Base-by-base conservation (phyloP, 371 early-diverging fungal species). In the Chytridiales sp. region DNA sequence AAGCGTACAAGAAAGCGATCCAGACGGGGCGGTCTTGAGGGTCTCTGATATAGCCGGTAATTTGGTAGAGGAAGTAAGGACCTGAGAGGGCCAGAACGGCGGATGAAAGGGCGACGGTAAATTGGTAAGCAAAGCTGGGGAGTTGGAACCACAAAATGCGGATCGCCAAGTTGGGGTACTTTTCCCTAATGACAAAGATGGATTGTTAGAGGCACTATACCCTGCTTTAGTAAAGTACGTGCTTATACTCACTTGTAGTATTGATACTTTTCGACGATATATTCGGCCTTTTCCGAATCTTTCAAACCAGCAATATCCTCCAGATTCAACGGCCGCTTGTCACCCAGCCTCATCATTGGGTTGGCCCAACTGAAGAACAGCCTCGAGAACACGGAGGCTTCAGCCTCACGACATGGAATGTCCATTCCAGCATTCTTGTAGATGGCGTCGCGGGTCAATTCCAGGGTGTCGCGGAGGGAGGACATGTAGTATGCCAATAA, bases 281-380 rank as follows among this genome's bases (percentile, higher is more conserved):
- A 19, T 0, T 51, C 51, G 6, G 67, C 67, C 27, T 52, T 49
- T 19, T 70, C 69, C 15, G 30, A n/a, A 3, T 54, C 40, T 6
- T 17, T 3, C 22, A 73, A 51, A n/a, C 64, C 55, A 1, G 69
- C 67, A 19, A 73, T 61, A 42, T 89, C 86, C 5, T 76, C 82
- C 2, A 79, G 68, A 46, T 74, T 82, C 13, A 90, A 71, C 0
- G 81, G 75, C 3, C 77, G 76, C 47, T 62, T 75, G 64, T 77
- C 79, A 17, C 87, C 88, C 3, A 57, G 54, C 1, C 67, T 41
- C 51, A 67, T 57, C 6, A 67, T 19, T 1, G 62, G 61, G 32
- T 53, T 53, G 47, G 62, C 47, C 67, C 67, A 67, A 13, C 53
- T 38, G 40, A 61, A 67, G 29, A 56, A 67, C 13, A 66, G 46